phyloP scores from a whole-genome alignment of 495 filamentous ascomycete genomes.

The Podospora bellae-mahoneyi region DNA sequence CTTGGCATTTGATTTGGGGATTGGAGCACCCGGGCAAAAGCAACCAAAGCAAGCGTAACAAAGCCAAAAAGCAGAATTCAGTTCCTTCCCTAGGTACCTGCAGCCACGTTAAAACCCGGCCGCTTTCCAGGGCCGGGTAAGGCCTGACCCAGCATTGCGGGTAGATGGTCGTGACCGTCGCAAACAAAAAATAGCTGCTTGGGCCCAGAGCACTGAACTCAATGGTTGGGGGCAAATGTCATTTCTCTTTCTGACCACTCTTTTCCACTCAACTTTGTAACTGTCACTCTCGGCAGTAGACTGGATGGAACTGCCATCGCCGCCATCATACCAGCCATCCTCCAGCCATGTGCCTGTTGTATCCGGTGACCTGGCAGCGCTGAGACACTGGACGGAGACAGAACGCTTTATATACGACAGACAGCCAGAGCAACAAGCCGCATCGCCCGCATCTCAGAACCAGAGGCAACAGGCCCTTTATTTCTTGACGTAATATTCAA shows the following conservation, averaged over 20 bases:
- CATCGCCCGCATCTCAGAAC: background rate
- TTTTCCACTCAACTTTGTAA: background rate
- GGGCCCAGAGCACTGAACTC: no score
- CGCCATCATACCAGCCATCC: background rate
- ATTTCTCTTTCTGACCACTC: background rate
- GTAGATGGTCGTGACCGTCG: constrained; percentile 8
- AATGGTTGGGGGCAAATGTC: background rate
- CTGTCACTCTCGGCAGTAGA: background rate
- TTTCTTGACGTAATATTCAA: background rate
- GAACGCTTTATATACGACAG: background rate
- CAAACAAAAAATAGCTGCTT: constrained; percentile 22
- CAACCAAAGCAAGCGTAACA: background rate
- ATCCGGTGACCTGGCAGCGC: background rate
- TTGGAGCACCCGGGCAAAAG: background rate
- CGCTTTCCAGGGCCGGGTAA: background rate
- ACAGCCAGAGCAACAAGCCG: background rate
- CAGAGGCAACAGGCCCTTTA: background rate
- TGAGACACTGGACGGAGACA: background rate
- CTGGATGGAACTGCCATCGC: background rate
- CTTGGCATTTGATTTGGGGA: background rate
- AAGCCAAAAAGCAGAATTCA: background rate
- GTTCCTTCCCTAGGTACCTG: background rate
- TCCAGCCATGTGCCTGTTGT: background rate
- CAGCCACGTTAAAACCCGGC: no score
- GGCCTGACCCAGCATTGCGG: constrained; percentile 15